Conservation (phyloP, 2,329 filamentous ascomycete genomes). For the Fusarium protoensiforme region DNA sequence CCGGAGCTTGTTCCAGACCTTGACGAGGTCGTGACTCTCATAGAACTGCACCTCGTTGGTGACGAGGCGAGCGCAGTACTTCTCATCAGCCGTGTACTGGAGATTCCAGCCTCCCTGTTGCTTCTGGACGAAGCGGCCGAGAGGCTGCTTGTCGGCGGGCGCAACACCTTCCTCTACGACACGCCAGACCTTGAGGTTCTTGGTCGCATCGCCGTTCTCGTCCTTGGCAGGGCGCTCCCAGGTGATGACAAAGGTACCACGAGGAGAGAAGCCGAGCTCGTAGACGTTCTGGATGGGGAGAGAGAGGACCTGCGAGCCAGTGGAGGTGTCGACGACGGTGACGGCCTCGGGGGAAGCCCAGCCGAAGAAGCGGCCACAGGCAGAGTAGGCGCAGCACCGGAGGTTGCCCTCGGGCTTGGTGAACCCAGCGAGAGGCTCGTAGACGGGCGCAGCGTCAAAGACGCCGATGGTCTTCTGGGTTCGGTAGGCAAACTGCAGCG, state of each 20-base stretch:
- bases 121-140: conserved; percentile 95
- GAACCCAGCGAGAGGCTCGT: conserved; percentile 87
- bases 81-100: conserved; percentile 94
- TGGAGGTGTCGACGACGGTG: conserved; percentile 83
- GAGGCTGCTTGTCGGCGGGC: conserved; percentile 74
- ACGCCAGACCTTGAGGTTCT: conserved; percentile 98
- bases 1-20: conserved; percentile 94
- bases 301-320: conserved; percentile 77
- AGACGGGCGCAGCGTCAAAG: conserved; percentile 90
- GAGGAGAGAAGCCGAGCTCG: conserved; percentile 93
- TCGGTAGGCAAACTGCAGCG: conserved; percentile 96
- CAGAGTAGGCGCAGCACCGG: conserved; percentile 94
- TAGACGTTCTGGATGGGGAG: conserved; percentile 87
- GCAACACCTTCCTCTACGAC: conserved; percentile 76
- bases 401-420: conserved; percentile 90
- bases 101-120: conserved; percentile 96
- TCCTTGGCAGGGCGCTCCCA: conserved; percentile 96
- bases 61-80: conserved; percentile 90
- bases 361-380: conserved; percentile 94
- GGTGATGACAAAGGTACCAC: conserved; percentile 92
- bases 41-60: conserved; percentile 99
- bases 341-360: conserved; percentile 93
- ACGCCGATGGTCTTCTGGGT: conserved; percentile 97
- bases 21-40: conserved; percentile 84
- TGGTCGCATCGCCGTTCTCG: conserved; percentile 89